phyloP scores from a whole-genome alignment of 2,329 filamentous ascomycete genomes.

The Sphaerulina musiva region DNA sequence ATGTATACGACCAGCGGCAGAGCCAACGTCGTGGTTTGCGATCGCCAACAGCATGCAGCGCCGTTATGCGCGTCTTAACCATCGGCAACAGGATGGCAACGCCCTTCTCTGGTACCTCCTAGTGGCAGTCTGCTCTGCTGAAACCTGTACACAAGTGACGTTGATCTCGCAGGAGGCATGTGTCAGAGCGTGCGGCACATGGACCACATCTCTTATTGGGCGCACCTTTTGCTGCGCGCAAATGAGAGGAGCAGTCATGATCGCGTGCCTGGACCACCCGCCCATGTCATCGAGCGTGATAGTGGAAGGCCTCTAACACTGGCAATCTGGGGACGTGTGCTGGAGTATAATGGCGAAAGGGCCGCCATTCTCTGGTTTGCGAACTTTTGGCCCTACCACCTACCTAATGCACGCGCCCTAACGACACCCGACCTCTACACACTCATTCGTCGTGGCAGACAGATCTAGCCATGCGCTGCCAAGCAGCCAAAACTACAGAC shows the following conservation, averaged over 20 bases:
- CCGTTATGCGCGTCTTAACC: not conserved
- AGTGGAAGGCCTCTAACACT: not conserved
- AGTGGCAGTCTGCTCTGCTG: not conserved
- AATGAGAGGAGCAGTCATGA: slow-evolving; percentile 1
- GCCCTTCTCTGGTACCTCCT: not conserved
- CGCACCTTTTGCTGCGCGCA: not conserved
- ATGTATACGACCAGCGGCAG: not conserved
- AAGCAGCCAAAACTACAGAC: not conserved
- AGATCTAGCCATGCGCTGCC: not conserved
- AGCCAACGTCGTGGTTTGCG: not conserved
- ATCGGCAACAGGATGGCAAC: not conserved
- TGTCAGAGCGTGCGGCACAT: not conserved
- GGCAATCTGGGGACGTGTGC: not conserved
- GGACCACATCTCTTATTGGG: not conserved
- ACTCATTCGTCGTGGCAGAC: slow-evolving; percentile 1
- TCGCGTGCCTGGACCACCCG: not conserved
- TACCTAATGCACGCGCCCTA: not conserved
- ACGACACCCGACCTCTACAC: not conserved
- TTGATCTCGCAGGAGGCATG: not conserved
- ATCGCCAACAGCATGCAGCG: not conserved
- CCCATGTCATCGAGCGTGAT: not conserved
- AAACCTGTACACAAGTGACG: not conserved
- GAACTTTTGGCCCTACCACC: not conserved
- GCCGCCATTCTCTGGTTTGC: not conserved
- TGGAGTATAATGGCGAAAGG: not conserved